Evolutionary conservation across 371 early-diverging fungal genomes (phyloP).

Genomic region (Saksenaea vasiformis): DNA sequence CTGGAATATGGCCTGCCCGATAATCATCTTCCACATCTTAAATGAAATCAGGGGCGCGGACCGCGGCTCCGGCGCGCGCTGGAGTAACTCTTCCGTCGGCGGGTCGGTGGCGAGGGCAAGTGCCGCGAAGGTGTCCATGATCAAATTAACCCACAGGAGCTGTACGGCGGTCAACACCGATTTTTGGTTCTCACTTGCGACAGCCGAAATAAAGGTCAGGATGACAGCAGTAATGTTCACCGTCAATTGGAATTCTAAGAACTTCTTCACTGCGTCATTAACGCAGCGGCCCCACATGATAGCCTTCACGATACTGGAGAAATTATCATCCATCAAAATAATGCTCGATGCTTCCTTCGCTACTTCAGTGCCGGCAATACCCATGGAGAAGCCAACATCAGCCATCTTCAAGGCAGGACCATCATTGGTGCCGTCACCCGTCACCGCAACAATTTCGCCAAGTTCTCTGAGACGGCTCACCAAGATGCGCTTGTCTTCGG

Average conservation of each 20-base stretch:
- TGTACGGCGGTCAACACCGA: slow-evolving; percentile 68
- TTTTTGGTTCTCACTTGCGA: slow-evolving; percentile 38
- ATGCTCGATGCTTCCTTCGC: slow-evolving; percentile 80
- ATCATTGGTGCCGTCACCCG: slow-evolving; percentile 79
- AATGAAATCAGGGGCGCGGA: slow-evolving; percentile 63
- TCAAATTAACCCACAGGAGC: slow-evolving; percentile 76
- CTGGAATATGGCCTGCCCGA: slow-evolving; percentile 67
- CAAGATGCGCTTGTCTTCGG: slow-evolving; percentile 71
- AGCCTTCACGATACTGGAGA: slow-evolving; percentile 72
- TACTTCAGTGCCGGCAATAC: slow-evolving; percentile 78
- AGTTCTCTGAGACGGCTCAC: slow-evolving; percentile 63
- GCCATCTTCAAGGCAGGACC: slow-evolving; percentile 77
- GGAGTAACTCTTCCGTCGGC: slow-evolving; percentile 62
- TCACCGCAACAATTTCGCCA: slow-evolving; percentile 74
- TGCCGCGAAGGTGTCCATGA: slow-evolving; percentile 79
- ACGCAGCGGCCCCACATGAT: slow-evolving; percentile 79
- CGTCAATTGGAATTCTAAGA: slow-evolving; percentile 77
- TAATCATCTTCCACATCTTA: slow-evolving; percentile 75
- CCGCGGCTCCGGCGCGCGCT: slow-evolving; percentile 63
- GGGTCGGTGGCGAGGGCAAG: slow-evolving; percentile 74
- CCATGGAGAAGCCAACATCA: slow-evolving; percentile 81
- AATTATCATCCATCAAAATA: slow-evolving; percentile 78
- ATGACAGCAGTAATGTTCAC: slow-evolving; percentile 72
- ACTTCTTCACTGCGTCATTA: slow-evolving; percentile 77
- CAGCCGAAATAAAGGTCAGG: slow-evolving; percentile 65